Conservation (phyloP, 1,139 yeast genomes). For the Pichia terricola region DNA sequence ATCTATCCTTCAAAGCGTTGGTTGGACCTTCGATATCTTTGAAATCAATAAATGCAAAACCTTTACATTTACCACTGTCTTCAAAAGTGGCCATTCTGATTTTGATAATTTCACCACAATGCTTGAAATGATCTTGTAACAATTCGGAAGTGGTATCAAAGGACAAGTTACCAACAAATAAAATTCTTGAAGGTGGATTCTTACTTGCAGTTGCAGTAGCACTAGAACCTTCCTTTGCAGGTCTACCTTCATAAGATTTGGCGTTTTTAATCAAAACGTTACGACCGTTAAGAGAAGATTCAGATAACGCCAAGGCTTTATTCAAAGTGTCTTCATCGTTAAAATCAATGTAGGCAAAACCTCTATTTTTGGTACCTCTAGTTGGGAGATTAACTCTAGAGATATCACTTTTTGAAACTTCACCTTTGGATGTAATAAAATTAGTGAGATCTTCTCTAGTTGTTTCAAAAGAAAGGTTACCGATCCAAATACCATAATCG, state of each 20-base stretch:
- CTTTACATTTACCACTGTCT: conserved; percentile 93
- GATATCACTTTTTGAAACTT: conserved; percentile 38
- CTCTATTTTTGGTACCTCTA: conserved; percentile 52
- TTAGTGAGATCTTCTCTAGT: conserved; percentile 62
- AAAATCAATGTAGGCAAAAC: conserved; percentile 89
- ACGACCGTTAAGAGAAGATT: conserved; percentile 68
- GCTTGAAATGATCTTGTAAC: conserved; percentile 68
- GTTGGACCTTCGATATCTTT: conserved; percentile 74
- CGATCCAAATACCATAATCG: conserved; percentile 84
- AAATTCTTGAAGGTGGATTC: conserved; percentile 81
- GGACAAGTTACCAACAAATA: conserved; percentile 88
- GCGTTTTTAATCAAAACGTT: conserved; percentile 78
- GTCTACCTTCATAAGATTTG: conserved; percentile 80
- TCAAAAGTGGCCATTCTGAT: conserved; percentile 96
- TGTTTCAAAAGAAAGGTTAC: conserved; percentile 83
- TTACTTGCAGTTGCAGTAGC: conserved; percentile 33
- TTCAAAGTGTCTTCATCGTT: conserved; percentile 51
- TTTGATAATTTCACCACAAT: conserved; percentile 69
- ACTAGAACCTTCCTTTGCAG: conserved; percentile 34
- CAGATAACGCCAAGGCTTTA: conserved; percentile 62
- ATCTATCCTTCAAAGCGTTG: conserved; percentile 65
- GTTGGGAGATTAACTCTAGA: conserved; percentile 59
- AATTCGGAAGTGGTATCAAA: conserved; percentile 85
- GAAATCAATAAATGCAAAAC: conserved; percentile 90
- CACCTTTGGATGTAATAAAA: conserved; percentile 55